These are phyloP conservation scores for Achlya hypogyna DNA, from an alignment of 352 stramenopile genomes.

Conservation along the genomic window DNA sequence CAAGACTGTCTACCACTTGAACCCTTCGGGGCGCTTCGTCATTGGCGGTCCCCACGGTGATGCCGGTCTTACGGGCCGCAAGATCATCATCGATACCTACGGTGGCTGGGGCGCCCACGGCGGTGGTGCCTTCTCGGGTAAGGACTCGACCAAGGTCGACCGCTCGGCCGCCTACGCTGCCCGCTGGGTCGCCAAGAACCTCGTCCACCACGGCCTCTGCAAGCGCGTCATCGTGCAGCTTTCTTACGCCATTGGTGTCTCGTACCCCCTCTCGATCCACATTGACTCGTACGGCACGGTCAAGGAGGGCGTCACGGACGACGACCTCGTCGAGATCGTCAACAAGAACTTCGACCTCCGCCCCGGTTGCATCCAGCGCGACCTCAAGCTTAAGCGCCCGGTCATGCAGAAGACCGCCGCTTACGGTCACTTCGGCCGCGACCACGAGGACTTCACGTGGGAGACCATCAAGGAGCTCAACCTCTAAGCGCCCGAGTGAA, in stretches of 20 bases:
- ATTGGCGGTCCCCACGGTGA: constrained; percentile 98
- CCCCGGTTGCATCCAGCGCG: constrained; percentile 96
- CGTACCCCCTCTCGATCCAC: constrained; percentile 95
- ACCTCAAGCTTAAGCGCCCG: constrained; percentile 95
- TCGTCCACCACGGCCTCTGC: constrained; percentile 93
- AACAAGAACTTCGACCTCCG: constrained; percentile 99
- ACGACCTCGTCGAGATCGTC: constrained; percentile 95
- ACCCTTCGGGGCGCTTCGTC: constrained; percentile 98
- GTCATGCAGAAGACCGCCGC: constrained; percentile 98
- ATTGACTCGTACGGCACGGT: constrained; percentile 98
- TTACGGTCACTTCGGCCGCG: constrained; percentile 98
- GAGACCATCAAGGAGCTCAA: constrained; percentile 93
- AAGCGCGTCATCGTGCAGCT: constrained; percentile 94
- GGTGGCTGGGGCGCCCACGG: constrained; percentile 98
- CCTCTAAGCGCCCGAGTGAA: constrained; percentile 31
- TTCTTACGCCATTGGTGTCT: constrained; percentile 97
- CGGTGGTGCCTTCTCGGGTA: constrained; percentile 98
- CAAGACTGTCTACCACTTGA: constrained; percentile 99
- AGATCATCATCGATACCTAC: constrained; percentile 99
- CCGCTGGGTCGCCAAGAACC: constrained; percentile 98
- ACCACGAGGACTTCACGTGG: constrained; percentile 99
- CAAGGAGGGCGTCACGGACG: constrained; percentile 92
- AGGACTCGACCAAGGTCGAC: constrained; percentile 99
- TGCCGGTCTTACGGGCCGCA: constrained; percentile 96
- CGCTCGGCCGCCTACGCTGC: constrained; percentile 96